These are phyloP conservation scores for Daldinia bambusicola DNA, from an alignment of 495 filamentous ascomycete genomes.

Conservation along the genomic window DNA sequence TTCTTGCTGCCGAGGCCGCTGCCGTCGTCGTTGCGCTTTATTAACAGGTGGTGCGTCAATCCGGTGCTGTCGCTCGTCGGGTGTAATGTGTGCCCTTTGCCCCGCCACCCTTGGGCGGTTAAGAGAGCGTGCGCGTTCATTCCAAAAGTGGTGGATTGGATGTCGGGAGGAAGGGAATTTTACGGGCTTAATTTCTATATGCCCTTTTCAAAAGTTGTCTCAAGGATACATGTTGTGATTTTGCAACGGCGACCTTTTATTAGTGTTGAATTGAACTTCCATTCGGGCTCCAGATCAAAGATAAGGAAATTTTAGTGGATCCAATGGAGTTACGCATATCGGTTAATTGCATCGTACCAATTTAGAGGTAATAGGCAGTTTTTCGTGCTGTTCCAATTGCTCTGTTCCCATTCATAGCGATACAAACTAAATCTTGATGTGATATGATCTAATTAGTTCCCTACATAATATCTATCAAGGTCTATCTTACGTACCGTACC, in stretches of 20 bases:
- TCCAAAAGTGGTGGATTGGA: not conserved
- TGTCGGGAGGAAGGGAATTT: not conserved
- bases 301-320: slow-evolving; percentile 32
- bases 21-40: slow-evolving; percentile 74
- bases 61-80: slow-evolving; percentile 71
- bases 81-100: slow-evolving; percentile 78
- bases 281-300: slow-evolving; percentile 10
- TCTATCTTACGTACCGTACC: too few species aligned
- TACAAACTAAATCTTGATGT: too few species aligned
- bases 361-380: not conserved
- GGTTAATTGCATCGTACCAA: slow-evolving; percentile 9
- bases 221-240: slow-evolving; percentile 5
- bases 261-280: slow-evolving; percentile 6
- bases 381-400: too few species aligned
- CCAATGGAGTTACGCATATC: not conserved
- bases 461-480: too few species aligned
- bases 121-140: slow-evolving; percentile 79
- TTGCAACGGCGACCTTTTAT: not conserved
- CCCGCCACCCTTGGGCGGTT: slow-evolving; percentile 80
- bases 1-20: slow-evolving; percentile 75
- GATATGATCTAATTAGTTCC: too few species aligned
- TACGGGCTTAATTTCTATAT: not conserved
- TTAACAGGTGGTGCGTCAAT: slow-evolving; percentile 72
- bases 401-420: too few species aligned
- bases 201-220: not conserved